These are phyloP conservation scores for Sorghum bicolor DNA, from an alignment of 176 grass and related monocot species.

Conservation along the genomic window Sorghum_bicolor_NCBIv3 NC_012879.2:7913501-7914000, in stretches of 20 bases:
- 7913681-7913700: background rate
- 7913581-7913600: background rate
- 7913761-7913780: background rate
- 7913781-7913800: background rate
- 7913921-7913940: too few relatives aligned
- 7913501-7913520: conserved; percentile 43
- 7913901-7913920: too few relatives aligned
- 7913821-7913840: background rate
- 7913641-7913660: conserved; percentile 47
- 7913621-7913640: conserved; percentile 1
- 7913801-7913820: background rate
- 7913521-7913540: conserved; percentile 32
- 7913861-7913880: background rate
- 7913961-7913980: too few relatives aligned
- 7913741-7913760: conserved; percentile 43
- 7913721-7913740: conserved; percentile 29
- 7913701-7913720: conserved; percentile 35
- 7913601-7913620: background rate
- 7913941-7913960: too few relatives aligned
- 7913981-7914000: too few relatives aligned
- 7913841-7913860: background rate
- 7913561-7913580: background rate
- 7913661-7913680: conserved; percentile 29
- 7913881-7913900: background rate
- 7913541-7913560: conserved; percentile 37